Percentiles rank a stretch among this genome's conserved stretches.
These are phyloP conservation scores for Cucumis cinereus DNA, from an alignment of 306 rosid species.

Conservation along the genomic window DNA sequence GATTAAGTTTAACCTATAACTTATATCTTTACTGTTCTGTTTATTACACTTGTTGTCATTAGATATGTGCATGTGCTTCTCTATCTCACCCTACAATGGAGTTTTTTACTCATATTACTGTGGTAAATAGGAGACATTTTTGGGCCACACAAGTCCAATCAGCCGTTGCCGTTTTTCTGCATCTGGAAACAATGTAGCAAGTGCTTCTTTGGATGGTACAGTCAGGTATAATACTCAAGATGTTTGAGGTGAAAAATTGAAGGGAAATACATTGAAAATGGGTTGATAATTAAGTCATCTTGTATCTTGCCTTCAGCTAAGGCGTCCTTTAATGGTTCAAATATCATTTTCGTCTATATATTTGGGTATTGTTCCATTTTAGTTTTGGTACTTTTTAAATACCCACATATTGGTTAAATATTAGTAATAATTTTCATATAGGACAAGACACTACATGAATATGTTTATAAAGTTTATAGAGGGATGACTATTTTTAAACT, in stretches of 20 bases:
- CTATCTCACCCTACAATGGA: background rate
- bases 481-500: background rate
- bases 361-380: background rate
- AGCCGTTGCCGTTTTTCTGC: conserved; percentile 88
- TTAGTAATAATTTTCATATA: no score
- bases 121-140: conserved; percentile 78
- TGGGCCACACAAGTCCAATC: conserved; percentile 94
- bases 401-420: background rate
- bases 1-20: background rate
- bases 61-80: background rate
- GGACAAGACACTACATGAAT: no score
- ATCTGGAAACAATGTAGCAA: conserved; percentile 88
- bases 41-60: background rate
- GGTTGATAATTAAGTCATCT: background rate
- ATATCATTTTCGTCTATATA: background rate
- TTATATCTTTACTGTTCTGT: background rate
- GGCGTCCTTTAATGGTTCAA: background rate
- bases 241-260: background rate
- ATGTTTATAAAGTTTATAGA: background rate
- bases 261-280: background rate
- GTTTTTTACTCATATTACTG: conserved; percentile 14
- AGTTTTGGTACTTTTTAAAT: background rate
- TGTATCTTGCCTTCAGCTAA: background rate
- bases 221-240: conserved; percentile 45
- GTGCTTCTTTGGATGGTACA: conserved; percentile 93